phyloP scores from a whole-genome alignment of 768 basidiomycete genomes.

The Mycena alexandri region DNA sequence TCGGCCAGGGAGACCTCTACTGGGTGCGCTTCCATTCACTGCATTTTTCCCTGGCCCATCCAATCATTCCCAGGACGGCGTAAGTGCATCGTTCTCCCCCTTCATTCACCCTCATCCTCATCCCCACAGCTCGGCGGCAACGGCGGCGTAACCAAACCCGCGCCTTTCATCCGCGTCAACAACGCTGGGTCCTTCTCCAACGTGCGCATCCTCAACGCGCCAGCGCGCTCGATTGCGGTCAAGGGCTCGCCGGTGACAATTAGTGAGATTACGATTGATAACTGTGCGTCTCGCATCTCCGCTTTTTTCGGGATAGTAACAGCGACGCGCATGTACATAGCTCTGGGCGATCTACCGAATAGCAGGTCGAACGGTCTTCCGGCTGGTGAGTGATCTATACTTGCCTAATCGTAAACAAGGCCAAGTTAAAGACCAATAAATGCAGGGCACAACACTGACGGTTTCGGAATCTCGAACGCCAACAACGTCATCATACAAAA shows the following conservation, averaged over 20 bases:
- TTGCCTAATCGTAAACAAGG: slow-evolving; percentile 7
- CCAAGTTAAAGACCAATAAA: slow-evolving; percentile 5
- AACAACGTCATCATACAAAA: slow-evolving; percentile 34
- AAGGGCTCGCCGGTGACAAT: slow-evolving; percentile 26
- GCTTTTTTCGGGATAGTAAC: slow-evolving; percentile 16
- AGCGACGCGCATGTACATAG: slow-evolving; percentile 8
- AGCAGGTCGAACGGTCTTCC: slow-evolving; percentile 34
- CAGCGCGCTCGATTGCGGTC: slow-evolving; percentile 33
- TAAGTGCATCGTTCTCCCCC: slow-evolving; percentile 11
- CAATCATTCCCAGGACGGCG: slow-evolving; percentile 20
- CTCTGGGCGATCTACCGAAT: slow-evolving; percentile 31
- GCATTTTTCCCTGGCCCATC: slow-evolving; percentile 14
- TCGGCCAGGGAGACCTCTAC: slow-evolving; percentile 30
- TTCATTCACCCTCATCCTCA: slow-evolving; percentile 16
- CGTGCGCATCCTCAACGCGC: slow-evolving; percentile 31
- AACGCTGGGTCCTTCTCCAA: slow-evolving; percentile 37
- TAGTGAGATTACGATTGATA: slow-evolving; percentile 34
- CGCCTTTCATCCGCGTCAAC: slow-evolving; percentile 27
- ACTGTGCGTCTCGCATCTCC: slow-evolving; percentile 25
- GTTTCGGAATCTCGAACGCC: slow-evolving; percentile 37
- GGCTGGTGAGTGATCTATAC: slow-evolving; percentile 6
- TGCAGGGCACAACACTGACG: slow-evolving; percentile 37
- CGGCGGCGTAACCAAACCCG: slow-evolving; percentile 36
- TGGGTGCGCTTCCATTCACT: slow-evolving; percentile 20
- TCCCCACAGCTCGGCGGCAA: background rate